Evolutionary conservation across 768 basidiomycete genomes (phyloP), one percentile per base, ranked within the genome.

Genomic region (Auricularia sp.): DNA sequence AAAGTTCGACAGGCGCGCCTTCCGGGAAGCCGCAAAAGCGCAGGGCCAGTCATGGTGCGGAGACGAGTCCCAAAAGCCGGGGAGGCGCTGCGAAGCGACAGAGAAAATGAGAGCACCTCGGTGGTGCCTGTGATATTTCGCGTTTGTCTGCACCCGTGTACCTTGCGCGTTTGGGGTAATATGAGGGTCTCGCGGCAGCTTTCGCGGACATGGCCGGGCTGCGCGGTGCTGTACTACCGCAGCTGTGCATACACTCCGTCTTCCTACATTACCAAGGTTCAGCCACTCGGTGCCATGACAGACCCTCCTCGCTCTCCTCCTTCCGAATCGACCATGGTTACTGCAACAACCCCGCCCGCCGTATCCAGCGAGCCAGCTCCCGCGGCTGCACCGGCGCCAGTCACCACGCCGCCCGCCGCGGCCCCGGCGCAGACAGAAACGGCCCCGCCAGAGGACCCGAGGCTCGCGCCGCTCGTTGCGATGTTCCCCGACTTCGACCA

Each of bases 401-500:
- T 23, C 1, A 3, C 56, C 56, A 23, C 12, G 23, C 7, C 56
- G 10, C 7, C 34, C 6, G 56, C 29, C 12, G 65, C 63, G 61
- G 61, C 62, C 54, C 61, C 66, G 51, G 72, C 74, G 61, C n/a
- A 56, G 54, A 3, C 29, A 29, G 29, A 56, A 14, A 34, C 56
- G 11, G 67, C 67, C 23, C 33, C 39, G 42, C 63, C 67, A 10
- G 33, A 58, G n/a, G 73, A 87, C 74, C 81, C 84, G 1, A 76
- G 78, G n/a, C 73, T 88, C 54, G 77, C 80, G 10, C 75, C 77
- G 0, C 77, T 91, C 59, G 82, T 80, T 58, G 81, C 79, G 7
- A 86, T 91, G 80, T 92, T 92, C 72, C 90, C 90, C 5, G 87
- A 87, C 73, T 91, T 90, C 68, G 90, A 93, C 66, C 56, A 29